phyloP scores from a whole-genome alignment of 1,284 basidiomycete genomes.

The Bondarzewia mesenterica region DNA sequence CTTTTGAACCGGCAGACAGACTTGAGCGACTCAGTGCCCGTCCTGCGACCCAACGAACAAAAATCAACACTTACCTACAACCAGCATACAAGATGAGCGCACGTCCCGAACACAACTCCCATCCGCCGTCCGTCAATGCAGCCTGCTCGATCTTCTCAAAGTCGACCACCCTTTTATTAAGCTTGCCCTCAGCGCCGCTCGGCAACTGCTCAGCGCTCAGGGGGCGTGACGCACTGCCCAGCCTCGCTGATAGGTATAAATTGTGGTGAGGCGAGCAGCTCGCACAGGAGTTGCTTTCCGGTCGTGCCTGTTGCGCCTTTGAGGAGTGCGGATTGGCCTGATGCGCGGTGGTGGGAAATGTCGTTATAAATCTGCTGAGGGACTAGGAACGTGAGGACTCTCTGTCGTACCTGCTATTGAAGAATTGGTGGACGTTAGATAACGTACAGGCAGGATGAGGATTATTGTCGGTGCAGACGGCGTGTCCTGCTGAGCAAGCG shows the following conservation, averaged over 20 bases:
- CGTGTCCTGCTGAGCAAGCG: no score
- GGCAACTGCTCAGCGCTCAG: slow-evolving; percentile 24
- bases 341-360: neutral
- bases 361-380: no score
- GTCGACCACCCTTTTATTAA: slow-evolving; percentile 54
- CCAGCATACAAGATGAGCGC: slow-evolving; percentile 16
- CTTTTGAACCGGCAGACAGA: slow-evolving; percentile 57
- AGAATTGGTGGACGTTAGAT: neutral
- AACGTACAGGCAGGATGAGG: no score
- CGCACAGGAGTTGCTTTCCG: slow-evolving; percentile 46
- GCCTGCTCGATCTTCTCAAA: slow-evolving; percentile 53
- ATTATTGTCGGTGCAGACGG: no score
- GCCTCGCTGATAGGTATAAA: slow-evolving; percentile 56
- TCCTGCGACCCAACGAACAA: slow-evolving; percentile 23
- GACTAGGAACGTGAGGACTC: no score
- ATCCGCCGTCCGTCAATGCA: slow-evolving; percentile 42
- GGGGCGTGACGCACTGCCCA: slow-evolving; percentile 45
- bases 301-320: slow-evolving; percentile 60
- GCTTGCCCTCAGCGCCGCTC: slow-evolving; percentile 32
- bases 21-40: slow-evolving; percentile 58
- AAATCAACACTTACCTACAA: neutral
- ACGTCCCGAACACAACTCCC: slow-evolving; percentile 64
- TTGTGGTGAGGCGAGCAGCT: slow-evolving; percentile 44
- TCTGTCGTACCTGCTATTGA: no score
- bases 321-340: slow-evolving; percentile 43